These are phyloP conservation scores for Microcos paniculata DNA, from an alignment of 345 rosid species.

Conservation along the genomic window DNA sequence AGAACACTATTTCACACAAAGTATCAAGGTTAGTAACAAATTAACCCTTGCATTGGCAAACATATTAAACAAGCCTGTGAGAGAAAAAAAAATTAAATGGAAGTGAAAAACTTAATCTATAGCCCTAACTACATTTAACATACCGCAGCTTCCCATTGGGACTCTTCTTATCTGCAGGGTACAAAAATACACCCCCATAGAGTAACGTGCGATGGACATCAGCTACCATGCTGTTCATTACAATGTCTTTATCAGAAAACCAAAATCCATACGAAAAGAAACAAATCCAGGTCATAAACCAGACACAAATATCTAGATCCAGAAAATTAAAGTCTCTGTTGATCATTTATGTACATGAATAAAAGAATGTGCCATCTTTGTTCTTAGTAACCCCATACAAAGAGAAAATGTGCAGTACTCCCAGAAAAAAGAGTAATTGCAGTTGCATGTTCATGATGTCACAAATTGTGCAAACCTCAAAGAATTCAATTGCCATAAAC, in stretches of 20 bases:
- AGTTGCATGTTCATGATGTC: neutral
- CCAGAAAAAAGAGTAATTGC: neutral
- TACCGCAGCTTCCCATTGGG: slow-evolving; percentile 94
- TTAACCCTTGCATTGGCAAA: neutral
- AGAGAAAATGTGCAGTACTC: neutral
- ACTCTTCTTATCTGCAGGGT: slow-evolving; percentile 96
- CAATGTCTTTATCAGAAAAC: neutral
- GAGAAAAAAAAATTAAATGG: neutral
- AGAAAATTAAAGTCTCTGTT: neutral
- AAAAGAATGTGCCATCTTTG: neutral
- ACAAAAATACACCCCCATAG: slow-evolving; percentile 92
- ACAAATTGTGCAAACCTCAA: too few relatives aligned
- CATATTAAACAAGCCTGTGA: neutral
- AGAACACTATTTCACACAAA: slow-evolving; percentile 54
- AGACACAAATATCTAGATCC: neutral
- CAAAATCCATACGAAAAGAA: neutral
- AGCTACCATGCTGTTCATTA: slow-evolving; percentile 86
- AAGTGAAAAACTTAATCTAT: neutral
- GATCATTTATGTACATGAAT: neutral
- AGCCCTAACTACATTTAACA: slow-evolving; percentile 13
- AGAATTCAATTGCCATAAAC: neutral
- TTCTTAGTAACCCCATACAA: neutral
- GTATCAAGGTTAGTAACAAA: neutral
- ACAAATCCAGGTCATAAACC: neutral
- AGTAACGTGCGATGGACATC: slow-evolving; percentile 97